phyloP scores from a whole-genome alignment of 495 filamentous ascomycete species.

The Penicillium cosmopolitanum region DNA sequence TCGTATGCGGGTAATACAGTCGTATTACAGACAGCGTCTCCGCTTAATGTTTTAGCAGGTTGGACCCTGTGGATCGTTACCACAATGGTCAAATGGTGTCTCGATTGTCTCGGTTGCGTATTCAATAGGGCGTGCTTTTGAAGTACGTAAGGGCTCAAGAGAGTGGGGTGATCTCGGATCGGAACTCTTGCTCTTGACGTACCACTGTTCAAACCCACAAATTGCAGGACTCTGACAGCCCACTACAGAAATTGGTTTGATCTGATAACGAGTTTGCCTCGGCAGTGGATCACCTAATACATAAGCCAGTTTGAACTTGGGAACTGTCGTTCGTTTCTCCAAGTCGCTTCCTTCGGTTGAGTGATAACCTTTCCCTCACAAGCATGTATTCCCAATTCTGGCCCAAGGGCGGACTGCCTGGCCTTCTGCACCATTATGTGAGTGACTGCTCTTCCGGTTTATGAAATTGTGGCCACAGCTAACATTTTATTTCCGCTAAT shows the following conservation, averaged over 20 bases:
- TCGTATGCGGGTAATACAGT: neutral
- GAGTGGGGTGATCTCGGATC: slow-evolving; percentile 2
- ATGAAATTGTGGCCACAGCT: neutral
- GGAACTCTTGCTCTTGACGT: slow-evolving; percentile 4
- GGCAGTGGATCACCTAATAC: slow-evolving; percentile 2
- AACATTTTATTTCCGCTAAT: neutral
- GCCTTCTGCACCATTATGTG: slow-evolving; percentile 61
- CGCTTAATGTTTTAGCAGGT: neutral
- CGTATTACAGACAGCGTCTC: neutral
- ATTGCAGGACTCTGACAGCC: neutral
- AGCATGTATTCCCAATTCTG: slow-evolving; percentile 55
- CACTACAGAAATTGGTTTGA: slow-evolving; percentile 13
- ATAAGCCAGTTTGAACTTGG: neutral
- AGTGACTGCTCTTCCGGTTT: slow-evolving; percentile 11
- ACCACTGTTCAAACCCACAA: slow-evolving; percentile 4
- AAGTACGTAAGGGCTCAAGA: neutral
- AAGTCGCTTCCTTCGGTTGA: neutral
- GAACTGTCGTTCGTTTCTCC: neutral
- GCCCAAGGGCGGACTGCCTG: slow-evolving; percentile 52
- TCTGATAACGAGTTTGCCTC: slow-evolving; percentile 14
- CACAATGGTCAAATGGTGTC: neutral
- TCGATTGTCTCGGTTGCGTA: neutral
- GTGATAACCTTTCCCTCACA: neutral
- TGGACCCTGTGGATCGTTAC: slow-evolving; percentile 6
- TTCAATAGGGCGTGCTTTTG: neutral